Percentiles rank a stretch among this genome's conserved stretches.
Conservation (phyloP, 768 basidiomycete species). For the Rubroboletus satanas region DNA sequence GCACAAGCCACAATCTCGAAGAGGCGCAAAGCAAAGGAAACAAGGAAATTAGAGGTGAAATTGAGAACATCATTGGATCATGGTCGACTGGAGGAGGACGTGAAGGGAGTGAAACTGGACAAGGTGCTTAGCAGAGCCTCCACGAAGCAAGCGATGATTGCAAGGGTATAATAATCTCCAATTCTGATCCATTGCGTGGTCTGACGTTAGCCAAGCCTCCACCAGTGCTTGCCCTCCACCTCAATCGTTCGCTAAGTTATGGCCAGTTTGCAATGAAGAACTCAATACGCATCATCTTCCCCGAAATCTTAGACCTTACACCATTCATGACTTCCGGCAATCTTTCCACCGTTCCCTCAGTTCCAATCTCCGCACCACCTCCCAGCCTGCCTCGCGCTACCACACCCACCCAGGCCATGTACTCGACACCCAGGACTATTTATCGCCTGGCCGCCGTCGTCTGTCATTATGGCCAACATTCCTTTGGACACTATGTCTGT, state of each 20-base stretch:
- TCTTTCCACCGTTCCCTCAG: constrained; percentile 65
- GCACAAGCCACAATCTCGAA: constrained; percentile 59
- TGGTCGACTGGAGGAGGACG: constrained; percentile 77
- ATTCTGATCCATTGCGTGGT: background rate
- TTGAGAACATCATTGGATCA: constrained; percentile 65
- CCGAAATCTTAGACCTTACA: constrained; percentile 85
- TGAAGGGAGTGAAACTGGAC: constrained; percentile 78
- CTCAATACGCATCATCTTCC: constrained; percentile 72
- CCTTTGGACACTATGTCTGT: constrained; percentile 93
- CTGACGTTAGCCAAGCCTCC: constrained; percentile 60
- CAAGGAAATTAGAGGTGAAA: constrained; percentile 56
- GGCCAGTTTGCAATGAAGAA: constrained; percentile 81
- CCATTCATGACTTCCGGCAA: constrained; percentile 82
- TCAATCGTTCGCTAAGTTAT: constrained; percentile 87
- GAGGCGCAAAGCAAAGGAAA: constrained; percentile 73
- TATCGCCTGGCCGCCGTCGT: constrained; percentile 86
- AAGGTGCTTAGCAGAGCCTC: constrained; percentile 69
- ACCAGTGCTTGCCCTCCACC: constrained; percentile 78
- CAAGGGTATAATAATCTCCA: constrained; percentile 49
- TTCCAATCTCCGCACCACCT: constrained; percentile 66
- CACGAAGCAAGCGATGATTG: constrained; percentile 90
- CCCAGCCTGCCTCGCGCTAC: constrained; percentile 45
- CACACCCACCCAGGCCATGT: constrained; percentile 55
- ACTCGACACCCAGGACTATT: constrained; percentile 55
- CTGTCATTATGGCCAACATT: constrained; percentile 90